A percentile compares a stretch with the other conserved stretches of the same genome.
Conservation (phyloP, 106 monocot species). For the Xerophyta viscosa region DNA sequence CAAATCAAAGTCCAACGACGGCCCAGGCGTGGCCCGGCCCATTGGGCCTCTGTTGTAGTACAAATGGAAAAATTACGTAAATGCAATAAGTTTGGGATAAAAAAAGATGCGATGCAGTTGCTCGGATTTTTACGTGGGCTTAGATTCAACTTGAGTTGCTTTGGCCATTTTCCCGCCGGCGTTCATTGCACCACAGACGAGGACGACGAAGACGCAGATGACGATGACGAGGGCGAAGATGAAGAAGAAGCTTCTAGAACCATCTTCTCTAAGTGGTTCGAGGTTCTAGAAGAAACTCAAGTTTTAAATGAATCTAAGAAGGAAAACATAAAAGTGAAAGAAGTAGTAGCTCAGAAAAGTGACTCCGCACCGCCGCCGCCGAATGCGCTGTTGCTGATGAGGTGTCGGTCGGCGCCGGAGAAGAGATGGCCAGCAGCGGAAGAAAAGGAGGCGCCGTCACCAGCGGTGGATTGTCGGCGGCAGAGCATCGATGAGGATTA, state of each 20-base stretch:
- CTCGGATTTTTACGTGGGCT: slow-evolving; percentile 38
- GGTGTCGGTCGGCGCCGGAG: slow-evolving; percentile 75
- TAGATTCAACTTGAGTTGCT: slow-evolving; percentile 42
- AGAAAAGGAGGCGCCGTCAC: neutral
- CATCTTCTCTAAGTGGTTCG: slow-evolving; percentile 59
- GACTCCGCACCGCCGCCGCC: slow-evolving; percentile 32
- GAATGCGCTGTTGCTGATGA: slow-evolving; percentile 81
- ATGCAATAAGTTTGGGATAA: slow-evolving; percentile 33
- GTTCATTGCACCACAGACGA: slow-evolving; percentile 29
- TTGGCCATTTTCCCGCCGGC: slow-evolving; percentile 32
- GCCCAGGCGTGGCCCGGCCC: slow-evolving; percentile 4
- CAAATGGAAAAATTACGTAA: slow-evolving; percentile 31
- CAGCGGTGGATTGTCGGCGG: slow-evolving; percentile 3
- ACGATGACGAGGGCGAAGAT: slow-evolving; percentile 18
- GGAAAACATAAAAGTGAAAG: slow-evolving; percentile 2
- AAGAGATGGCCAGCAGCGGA: slow-evolving; percentile 25
- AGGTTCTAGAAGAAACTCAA: slow-evolving; percentile 35
- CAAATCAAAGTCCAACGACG: slow-evolving; percentile 82
- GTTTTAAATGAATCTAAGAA: slow-evolving; percentile 18
- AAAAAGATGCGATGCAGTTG: slow-evolving; percentile 48
- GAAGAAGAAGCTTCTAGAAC: neutral
- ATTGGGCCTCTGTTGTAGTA: slow-evolving; percentile 32
- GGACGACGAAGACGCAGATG: slow-evolving; percentile 35
- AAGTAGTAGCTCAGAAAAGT: slow-evolving; percentile 9
- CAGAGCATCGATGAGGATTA: slow-evolving; percentile 22